A percentile compares a stretch with the other conserved stretches of the same genome.
phyloP scores from a whole-genome alignment of 2,329 filamentous ascomycete genomes.

The Fusarium avenaceum region DNA sequence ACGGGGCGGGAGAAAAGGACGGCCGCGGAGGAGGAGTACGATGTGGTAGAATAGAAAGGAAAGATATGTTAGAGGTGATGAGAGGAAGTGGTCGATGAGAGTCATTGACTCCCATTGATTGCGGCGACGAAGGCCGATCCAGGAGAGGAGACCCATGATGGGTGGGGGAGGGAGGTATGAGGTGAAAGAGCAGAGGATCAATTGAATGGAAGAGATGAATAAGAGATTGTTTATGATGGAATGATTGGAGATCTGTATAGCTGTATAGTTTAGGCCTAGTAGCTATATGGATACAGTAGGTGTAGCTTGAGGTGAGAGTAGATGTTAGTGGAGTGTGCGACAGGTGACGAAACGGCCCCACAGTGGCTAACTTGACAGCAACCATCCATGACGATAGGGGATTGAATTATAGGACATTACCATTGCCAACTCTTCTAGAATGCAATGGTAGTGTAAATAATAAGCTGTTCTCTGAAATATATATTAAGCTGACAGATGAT shows the following conservation, averaged over 20 bases:
- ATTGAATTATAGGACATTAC: background rate
- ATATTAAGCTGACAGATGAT: too few species aligned
- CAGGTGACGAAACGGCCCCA: conserved; percentile 36
- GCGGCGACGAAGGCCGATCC: conserved; percentile 63
- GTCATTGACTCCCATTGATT: conserved; percentile 64
- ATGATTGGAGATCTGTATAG: conserved; percentile 4
- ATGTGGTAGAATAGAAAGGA: conserved; percentile 73
- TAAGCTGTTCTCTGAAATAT: too few species aligned
- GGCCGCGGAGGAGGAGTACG: conserved; percentile 76
- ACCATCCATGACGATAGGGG: conserved; percentile 1
- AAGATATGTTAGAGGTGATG: conserved; percentile 76
- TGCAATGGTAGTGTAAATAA: background rate
- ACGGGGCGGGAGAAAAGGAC: conserved; percentile 70
- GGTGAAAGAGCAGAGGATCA: background rate
- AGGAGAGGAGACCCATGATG: conserved; percentile 61
- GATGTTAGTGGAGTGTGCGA: background rate
- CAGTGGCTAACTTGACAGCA: conserved; percentile 35
- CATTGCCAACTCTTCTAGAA: too few species aligned
- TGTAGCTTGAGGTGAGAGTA: conserved; percentile 8
- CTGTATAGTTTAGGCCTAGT: background rate
- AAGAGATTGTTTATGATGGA: background rate
- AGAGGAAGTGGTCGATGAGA: conserved; percentile 72
- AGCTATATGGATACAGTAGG: background rate
- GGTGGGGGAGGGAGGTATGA: background rate
- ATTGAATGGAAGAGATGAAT: background rate